A percentile compares a stretch with the other conserved stretches of the same genome.
phyloP scores from a whole-genome alignment of 352 stramenopile species.

The Pythium inflatum region DNA sequence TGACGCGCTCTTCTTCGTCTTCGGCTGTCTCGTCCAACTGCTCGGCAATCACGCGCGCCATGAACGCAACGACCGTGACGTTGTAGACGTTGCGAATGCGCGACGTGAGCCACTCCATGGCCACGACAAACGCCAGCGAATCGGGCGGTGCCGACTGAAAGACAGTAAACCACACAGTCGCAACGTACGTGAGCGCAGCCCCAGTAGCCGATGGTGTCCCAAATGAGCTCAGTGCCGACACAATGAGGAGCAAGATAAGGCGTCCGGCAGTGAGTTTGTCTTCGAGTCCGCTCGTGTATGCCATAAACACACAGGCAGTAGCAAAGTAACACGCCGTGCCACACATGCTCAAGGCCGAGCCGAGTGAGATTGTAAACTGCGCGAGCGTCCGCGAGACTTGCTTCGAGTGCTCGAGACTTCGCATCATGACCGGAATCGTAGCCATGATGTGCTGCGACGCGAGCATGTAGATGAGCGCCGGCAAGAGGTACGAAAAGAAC shows the following conservation, averaged over 20 bases:
- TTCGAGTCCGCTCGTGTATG: conserved; percentile 51
- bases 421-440: conserved; percentile 64
- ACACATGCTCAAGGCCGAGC: conserved; percentile 53
- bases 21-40: conserved; percentile 73
- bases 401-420: conserved; percentile 61
- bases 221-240: conserved; percentile 60
- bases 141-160: conserved; percentile 45
- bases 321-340: conserved; percentile 61
- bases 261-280: conserved; percentile 46
- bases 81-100: conserved; percentile 66
- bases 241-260: conserved; percentile 45
- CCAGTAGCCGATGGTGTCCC: conserved; percentile 45
- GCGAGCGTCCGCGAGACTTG: conserved; percentile 67
- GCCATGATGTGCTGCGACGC: conserved; percentile 51
- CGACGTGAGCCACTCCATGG: conserved; percentile 59
- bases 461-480: conserved; percentile 60
- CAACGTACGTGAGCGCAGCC: conserved; percentile 48
- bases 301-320: conserved; percentile 61
- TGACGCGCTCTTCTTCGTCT: conserved; percentile 66
- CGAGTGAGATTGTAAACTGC: conserved; percentile 62
- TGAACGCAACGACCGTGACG: conserved; percentile 66
- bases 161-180: conserved; percentile 58
- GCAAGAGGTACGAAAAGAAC: conserved; percentile 60
- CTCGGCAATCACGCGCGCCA: conserved; percentile 68
- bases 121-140: conserved; percentile 47